Evolutionary conservation across 495 filamentous ascomycete species (phyloP).

Genomic region (Neurospora pannonica): DNA sequence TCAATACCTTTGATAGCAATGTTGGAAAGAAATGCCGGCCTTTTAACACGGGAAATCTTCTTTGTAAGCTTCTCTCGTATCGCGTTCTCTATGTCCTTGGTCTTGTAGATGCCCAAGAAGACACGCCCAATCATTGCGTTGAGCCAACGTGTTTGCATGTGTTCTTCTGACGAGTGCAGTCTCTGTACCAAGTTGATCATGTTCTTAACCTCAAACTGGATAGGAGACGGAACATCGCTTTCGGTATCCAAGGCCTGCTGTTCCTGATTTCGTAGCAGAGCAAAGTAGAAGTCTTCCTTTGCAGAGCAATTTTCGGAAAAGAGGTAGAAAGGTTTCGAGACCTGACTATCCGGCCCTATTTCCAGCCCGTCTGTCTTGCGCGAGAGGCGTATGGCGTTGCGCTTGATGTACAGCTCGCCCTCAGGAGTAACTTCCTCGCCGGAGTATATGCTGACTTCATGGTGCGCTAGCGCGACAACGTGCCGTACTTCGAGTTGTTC

Average conservation of each 20-base stretch:
- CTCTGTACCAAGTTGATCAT: conserved; percentile 80
- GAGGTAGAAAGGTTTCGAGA: conserved; percentile 76
- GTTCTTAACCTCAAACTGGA: conserved; percentile 73
- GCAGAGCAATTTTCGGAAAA: conserved; percentile 91
- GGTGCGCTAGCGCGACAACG: conserved; percentile 84
- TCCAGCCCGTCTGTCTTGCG: conserved; percentile 57
- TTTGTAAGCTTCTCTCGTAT: conserved; percentile 83
- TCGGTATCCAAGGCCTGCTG: conserved; percentile 43
- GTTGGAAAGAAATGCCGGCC: conserved; percentile 77
- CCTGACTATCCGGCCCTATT: conserved; percentile 36
- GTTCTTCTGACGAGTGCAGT: conserved; percentile 85
- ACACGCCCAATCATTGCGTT: conserved; percentile 83
- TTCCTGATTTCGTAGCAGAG: conserved; percentile 76
- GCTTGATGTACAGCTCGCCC: conserved; percentile 88
- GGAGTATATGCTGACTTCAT: conserved; percentile 76
- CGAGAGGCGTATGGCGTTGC: conserved; percentile 83
- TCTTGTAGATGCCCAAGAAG: conserved; percentile 82
- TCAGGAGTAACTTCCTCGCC: conserved; percentile 76
- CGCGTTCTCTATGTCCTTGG: conserved; percentile 65
- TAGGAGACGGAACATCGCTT: conserved; percentile 56
- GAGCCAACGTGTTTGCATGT: conserved; percentile 85
- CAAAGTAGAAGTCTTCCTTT: conserved; percentile 97
- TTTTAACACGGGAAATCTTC: conserved; percentile 90
- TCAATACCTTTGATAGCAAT: conserved; percentile 73
- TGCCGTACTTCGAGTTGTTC: conserved; percentile 86